Conservation (phyloP, 192 early-diverging fungal species). For the Pilobolus umbonatus region DNA sequence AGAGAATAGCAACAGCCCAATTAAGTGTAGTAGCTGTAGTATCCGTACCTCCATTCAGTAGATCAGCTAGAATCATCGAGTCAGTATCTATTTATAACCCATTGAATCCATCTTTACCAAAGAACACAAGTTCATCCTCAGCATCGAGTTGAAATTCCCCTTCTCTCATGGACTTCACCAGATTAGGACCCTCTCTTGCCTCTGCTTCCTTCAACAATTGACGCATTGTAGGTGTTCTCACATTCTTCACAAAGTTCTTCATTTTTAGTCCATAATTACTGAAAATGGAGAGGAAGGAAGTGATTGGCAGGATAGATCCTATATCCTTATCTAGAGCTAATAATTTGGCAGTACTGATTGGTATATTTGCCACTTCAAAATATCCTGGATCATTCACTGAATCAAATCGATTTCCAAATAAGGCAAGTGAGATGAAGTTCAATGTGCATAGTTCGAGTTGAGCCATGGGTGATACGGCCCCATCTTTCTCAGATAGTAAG, state of each 20-base stretch:
- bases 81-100: not conserved
- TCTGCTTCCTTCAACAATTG: not conserved
- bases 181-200: not conserved
- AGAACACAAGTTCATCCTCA: not conserved
- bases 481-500: not conserved
- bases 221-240: not conserved
- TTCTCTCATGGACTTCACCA: not conserved
- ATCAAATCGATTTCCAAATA: not conserved
- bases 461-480: not conserved
- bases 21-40: not conserved
- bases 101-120: not conserved
- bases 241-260: not conserved
- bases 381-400: not conserved
- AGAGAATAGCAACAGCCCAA: slow-evolving; percentile 2
- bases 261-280: not conserved
- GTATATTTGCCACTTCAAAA: slow-evolving; percentile 1
- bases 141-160: not conserved
- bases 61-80: not conserved
- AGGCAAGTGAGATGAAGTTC: not conserved
- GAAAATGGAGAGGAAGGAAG: not conserved
- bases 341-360: not conserved
- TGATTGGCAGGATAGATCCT: not conserved
- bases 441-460: not conserved
- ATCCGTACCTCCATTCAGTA: not conserved
- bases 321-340: not conserved